Evolutionary conservation across 2,329 filamentous ascomycete genomes (phyloP).

Genomic region (Plectosphaerella sp.): DNA sequence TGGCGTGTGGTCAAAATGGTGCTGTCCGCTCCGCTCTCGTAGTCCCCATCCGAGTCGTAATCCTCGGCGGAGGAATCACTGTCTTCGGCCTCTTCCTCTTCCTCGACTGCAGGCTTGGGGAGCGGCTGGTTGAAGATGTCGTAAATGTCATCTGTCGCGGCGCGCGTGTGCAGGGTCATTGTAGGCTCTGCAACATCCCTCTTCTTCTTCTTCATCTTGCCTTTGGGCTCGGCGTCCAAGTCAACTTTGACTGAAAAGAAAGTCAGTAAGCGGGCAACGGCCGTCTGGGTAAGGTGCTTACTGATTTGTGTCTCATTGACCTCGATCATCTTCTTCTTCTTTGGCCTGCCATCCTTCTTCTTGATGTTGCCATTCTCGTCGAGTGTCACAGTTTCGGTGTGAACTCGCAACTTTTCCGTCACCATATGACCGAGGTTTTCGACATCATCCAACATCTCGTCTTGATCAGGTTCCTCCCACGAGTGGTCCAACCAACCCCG

Average conservation of each 20-base stretch:
- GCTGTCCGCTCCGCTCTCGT: conserved; percentile 82
- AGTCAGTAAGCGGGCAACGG: conserved; percentile 19
- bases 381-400: conserved; percentile 39
- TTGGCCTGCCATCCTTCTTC: conserved; percentile 43
- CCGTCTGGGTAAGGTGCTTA: conserved; percentile 40
- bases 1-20: conserved; percentile 74
- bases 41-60: conserved; percentile 69
- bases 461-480: conserved; percentile 43
- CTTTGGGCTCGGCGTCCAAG: conserved; percentile 66
- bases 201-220: conserved; percentile 72
- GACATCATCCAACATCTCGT: conserved; percentile 4
- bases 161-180: conserved; percentile 94
- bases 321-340: conserved; percentile 78
- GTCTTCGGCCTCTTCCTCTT: conserved; percentile 27
- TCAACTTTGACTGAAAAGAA: conserved; percentile 74
- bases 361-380: conserved; percentile 56
- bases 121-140: conserved; percentile 92
- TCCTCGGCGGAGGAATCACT: conserved; percentile 58
- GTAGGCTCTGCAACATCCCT: conserved; percentile 71
- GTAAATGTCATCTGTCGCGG: conserved; percentile 96
- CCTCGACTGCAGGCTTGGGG: conserved; percentile 27
- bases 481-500: conserved; percentile 63
- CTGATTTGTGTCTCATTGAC: conserved; percentile 90
- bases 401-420: conserved; percentile 34
- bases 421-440: conserved; percentile 16